phyloP scores from a whole-genome alignment of 495 filamentous ascomycete species.

The Penicillium salamii region DNA sequence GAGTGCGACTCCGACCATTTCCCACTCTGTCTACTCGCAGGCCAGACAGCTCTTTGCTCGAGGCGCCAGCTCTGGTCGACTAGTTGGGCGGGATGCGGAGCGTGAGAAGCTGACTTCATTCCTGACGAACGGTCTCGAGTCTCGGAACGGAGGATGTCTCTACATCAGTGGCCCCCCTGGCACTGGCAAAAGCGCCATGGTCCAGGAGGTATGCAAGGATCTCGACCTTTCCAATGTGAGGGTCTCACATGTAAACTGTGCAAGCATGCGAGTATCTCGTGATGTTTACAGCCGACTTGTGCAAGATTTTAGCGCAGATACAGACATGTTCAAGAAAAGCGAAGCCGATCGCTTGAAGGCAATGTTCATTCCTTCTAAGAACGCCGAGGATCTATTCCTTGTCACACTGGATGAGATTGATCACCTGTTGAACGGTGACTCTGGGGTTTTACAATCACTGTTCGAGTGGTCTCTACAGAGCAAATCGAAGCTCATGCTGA shows the following conservation, averaged over 20 bases:
- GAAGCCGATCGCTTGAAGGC: slow-evolving; percentile 56
- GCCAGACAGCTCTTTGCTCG: slow-evolving; percentile 86
- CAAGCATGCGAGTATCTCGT: slow-evolving; percentile 81
- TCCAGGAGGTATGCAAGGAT: slow-evolving; percentile 70
- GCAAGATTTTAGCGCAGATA: slow-evolving; percentile 57
- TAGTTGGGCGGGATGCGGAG: slow-evolving; percentile 84
- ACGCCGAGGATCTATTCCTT: slow-evolving; percentile 56
- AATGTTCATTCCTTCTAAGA: slow-evolving; percentile 61
- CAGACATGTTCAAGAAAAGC: slow-evolving; percentile 54
- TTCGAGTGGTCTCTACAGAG: slow-evolving; percentile 89
- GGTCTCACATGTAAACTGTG: slow-evolving; percentile 87
- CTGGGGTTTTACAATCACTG: slow-evolving; percentile 81
- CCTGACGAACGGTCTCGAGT: slow-evolving; percentile 58
- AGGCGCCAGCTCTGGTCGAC: slow-evolving; percentile 66
- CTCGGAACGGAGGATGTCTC: slow-evolving; percentile 72
- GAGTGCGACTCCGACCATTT: slow-evolving; percentile 54
- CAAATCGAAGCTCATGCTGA: slow-evolving; percentile 72
- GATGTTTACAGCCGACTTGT: slow-evolving; percentile 78
- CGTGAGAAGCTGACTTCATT: slow-evolving; percentile 67
- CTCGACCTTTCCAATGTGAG: slow-evolving; percentile 51
- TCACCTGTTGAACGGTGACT: slow-evolving; percentile 80
- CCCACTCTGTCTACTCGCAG: slow-evolving; percentile 74
- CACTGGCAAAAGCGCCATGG: slow-evolving; percentile 93
- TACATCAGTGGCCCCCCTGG: slow-evolving; percentile 96
- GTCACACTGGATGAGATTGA: slow-evolving; percentile 94